phyloP scores from a whole-genome alignment of 176 grass and related monocot species.

The Stipa capillata region DNA sequence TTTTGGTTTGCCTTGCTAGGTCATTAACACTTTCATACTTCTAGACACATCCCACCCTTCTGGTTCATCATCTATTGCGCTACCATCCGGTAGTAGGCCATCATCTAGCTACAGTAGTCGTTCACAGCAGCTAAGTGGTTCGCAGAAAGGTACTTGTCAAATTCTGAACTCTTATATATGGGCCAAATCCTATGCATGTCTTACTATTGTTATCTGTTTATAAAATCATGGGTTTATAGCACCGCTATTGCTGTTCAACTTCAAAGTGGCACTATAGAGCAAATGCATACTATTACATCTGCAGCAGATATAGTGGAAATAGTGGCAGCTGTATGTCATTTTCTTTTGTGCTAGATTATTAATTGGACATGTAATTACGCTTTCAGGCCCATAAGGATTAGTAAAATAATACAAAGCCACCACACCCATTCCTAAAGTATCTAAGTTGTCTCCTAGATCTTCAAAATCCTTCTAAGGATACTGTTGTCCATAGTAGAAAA shows the following conservation, averaged over 20 bases:
- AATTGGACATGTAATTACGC: background rate
- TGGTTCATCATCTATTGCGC: conserved; percentile 22
- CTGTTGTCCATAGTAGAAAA: background rate
- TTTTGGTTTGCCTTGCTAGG: background rate
- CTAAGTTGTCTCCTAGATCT: background rate
- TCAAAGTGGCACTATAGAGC: background rate
- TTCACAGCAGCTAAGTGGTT: conserved; percentile 36
- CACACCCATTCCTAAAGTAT: background rate
- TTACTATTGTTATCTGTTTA: background rate
- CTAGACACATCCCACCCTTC: conserved; percentile 38
- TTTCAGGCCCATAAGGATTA: background rate
- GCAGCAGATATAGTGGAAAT: background rate
- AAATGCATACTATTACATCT: background rate
- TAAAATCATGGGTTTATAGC: background rate
- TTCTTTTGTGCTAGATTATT: background rate
- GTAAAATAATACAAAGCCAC: background rate
- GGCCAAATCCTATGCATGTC: background rate
- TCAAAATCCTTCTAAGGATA: background rate
- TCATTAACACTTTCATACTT: conserved; percentile 16
- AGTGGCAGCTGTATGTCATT: background rate
- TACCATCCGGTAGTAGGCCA: conserved; percentile 34
- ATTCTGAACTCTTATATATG: background rate
- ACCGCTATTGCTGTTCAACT: background rate
- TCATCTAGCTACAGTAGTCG: conserved; percentile 60
- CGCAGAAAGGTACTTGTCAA: conserved; percentile 49